Conservation (phyloP, 352 stramenopile genomes). For the Phytophthora pinifolia region DNA sequence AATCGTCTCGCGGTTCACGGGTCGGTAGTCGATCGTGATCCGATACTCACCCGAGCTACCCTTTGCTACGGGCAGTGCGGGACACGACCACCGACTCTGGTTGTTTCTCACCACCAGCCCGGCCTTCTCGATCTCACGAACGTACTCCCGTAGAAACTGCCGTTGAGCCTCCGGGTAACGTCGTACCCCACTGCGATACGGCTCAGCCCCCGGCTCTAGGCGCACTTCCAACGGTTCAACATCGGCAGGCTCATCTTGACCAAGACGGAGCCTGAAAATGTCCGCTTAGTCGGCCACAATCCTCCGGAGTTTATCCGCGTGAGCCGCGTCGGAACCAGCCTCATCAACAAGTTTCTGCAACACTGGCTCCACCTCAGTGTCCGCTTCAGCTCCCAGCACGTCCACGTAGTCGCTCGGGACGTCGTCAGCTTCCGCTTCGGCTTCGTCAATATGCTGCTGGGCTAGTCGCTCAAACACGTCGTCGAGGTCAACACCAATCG, state of each 20-base stretch:
- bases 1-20: not conserved
- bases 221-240: slow-evolving; percentile 12
- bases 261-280: slow-evolving; percentile 4
- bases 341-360: slow-evolving; percentile 7
- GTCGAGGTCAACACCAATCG: slow-evolving; percentile 13
- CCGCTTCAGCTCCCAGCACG: not conserved
- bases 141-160: slow-evolving; percentile 6
- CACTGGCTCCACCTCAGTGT: slow-evolving; percentile 1
- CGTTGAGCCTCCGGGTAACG: slow-evolving; percentile 9
- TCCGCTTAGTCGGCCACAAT: slow-evolving; percentile 1
- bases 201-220: not conserved
- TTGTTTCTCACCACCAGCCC: slow-evolving; percentile 4
- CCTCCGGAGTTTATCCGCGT: not conserved
- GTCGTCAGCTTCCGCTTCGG: slow-evolving; percentile 10
- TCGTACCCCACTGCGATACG: slow-evolving; percentile 9
- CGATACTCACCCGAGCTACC: not conserved
- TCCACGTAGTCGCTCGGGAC: slow-evolving; percentile 6
- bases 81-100: slow-evolving; percentile 5
- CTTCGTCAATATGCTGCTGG: slow-evolving; percentile 2
- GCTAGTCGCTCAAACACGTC: slow-evolving; percentile 11
- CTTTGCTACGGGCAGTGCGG: slow-evolving; percentile 1
- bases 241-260: slow-evolving; percentile 4
- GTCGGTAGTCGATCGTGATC: slow-evolving; percentile 12
- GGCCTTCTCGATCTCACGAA: not conserved
- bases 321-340: not conserved